phyloP scores from a whole-genome alignment of 768 basidiomycete genomes.

The Kwoniella botswanensis region DNA sequence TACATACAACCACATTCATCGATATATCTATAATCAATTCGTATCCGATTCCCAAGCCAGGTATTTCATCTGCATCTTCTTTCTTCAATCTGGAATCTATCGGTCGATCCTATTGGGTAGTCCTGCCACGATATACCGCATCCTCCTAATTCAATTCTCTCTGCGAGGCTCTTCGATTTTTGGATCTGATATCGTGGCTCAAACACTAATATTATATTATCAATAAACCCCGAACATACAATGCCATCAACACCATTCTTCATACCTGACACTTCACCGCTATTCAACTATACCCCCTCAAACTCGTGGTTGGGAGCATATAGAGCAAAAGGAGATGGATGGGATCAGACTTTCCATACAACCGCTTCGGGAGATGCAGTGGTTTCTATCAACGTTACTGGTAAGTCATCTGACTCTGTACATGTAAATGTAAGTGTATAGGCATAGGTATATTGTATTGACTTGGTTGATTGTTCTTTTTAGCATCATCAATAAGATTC shows the following conservation, averaged over 20 bases:
- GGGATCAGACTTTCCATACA: conserved; percentile 35
- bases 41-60: no score
- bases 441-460: background rate
- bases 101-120: no score
- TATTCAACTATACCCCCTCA: conserved; percentile 36
- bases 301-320: conserved; percentile 39
- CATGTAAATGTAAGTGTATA: no score
- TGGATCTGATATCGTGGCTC: no score
- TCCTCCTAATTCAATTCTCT: no score
- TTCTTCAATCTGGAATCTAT: no score
- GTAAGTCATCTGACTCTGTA: conserved; percentile 13
- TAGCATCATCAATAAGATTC: conserved; percentile 16
- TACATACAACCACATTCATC: no score
- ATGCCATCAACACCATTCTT: conserved; percentile 35
- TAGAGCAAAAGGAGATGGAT: conserved; percentile 24
- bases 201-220: no score
- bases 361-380: background rate
- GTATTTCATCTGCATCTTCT: no score
- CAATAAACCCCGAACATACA: background rate
- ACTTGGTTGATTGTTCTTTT: background rate
- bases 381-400: conserved; percentile 29
- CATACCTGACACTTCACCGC: conserved; percentile 48
- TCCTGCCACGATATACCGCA: no score
- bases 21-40: no score
- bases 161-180: no score